Conservation (phyloP, 2,329 filamentous ascomycete species). For the Ophiocordyceps camponoti-leonardi region DNA sequence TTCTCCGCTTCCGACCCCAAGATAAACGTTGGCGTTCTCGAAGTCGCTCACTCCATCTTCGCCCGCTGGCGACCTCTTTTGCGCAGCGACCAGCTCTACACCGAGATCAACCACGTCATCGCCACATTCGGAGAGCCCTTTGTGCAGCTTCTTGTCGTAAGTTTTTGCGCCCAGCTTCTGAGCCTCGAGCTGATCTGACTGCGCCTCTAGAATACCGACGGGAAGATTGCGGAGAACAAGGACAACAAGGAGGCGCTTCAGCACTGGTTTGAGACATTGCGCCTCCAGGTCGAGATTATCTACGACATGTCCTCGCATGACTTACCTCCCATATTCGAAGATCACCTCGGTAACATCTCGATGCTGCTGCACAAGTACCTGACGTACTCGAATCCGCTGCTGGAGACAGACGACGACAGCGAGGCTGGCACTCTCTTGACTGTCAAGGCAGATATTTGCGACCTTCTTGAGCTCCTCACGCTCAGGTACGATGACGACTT, state of each 20-base stretch:
- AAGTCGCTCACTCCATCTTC: constrained; percentile 97
- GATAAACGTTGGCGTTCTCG: constrained; percentile 83
- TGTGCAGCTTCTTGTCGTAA: constrained; percentile 58
- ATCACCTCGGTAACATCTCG: constrained; percentile 63
- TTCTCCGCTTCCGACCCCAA: constrained; percentile 67
- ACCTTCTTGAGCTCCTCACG: constrained; percentile 74
- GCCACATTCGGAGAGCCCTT: constrained; percentile 71
- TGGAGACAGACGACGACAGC: constrained; percentile 75
- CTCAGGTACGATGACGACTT: constrained; percentile 96
- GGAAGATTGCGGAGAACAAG: constrained; percentile 56
- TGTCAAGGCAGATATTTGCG: constrained; percentile 86
- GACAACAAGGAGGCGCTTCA: constrained; percentile 58
- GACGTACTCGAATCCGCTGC: constrained; percentile 66
- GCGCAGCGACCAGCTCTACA: constrained; percentile 80
- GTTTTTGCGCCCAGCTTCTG: constrained; percentile 6
- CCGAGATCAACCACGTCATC: constrained; percentile 92
- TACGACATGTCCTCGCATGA: constrained; percentile 98
- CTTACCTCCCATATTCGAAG: constrained; percentile 84
- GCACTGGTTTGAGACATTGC: constrained; percentile 69
- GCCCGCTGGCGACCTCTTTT: constrained; percentile 89
- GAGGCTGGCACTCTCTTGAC: constrained; percentile 74
- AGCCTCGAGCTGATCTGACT: background rate
- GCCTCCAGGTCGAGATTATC: constrained; percentile 78
- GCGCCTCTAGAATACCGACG: constrained; percentile 42
- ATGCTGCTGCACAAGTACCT: constrained; percentile 82